Evolutionary conservation across 306 rosid species (phyloP), one percentile per base, ranked within the genome.

Genomic region (Vigna radiata): DNA sequence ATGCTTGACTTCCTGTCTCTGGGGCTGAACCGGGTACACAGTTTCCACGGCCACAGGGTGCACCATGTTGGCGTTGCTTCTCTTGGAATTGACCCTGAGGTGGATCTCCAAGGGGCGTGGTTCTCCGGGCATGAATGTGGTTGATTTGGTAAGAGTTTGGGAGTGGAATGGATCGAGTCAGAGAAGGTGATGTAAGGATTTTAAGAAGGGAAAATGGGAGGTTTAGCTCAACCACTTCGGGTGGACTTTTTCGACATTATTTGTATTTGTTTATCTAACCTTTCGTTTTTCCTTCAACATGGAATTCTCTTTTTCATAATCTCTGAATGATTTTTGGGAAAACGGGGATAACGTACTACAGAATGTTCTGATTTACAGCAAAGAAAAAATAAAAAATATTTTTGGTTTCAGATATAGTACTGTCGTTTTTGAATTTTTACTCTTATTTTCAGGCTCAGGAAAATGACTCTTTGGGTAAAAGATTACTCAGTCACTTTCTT

Each of bases 11-110:
- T 61, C 37, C 4, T 25, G 44, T 10, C 61, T 23, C 7, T 7
- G 31, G 73, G 54, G 48, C 8, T 2, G 29, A 4, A 13, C 9
- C 0, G 50, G 8, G 13, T 8, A 2, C 37, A 12, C n/a, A 0
- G 68, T n/a, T 69, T 82, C 88, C 41, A 74, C 81, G 2, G 98
- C 87, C 43, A 76, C 72, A 0, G 98, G 96, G 84, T 92, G 93
- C 13, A 90, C 85, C 33, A 78, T 73, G 71, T 61, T 77, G 27
- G 33, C 12, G 31, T 2, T 11, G 36, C 59, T 58, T 33, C 5
- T 60, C 46, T 29, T 69, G 8, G 74, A 16, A 77, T 59, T 73
- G 55, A 50, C 65, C 39, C 85, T 82, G 49, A 27, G 93, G 60
- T 79, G 89, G 80, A 73, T 37, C 36, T 78, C 92, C 48, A 87